These are phyloP conservation scores for Naganishia onofrii DNA, from an alignment of 768 basidiomycete genomes.

Conservation along the genomic window DNA sequence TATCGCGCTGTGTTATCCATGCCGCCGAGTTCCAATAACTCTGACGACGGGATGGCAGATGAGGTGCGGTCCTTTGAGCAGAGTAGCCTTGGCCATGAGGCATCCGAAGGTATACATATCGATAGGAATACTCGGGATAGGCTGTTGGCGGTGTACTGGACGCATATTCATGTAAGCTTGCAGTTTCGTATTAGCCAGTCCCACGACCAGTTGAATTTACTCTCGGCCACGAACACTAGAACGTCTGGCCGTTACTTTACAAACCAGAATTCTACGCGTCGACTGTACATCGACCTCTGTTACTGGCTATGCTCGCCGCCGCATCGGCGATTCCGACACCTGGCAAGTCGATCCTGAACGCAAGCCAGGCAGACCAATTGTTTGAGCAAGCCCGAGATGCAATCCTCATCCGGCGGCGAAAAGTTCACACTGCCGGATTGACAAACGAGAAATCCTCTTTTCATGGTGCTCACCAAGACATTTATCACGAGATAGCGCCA, in stretches of 20 bases:
- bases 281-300: conserved; percentile 33
- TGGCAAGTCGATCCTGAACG: conserved; percentile 4
- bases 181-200: too few species aligned
- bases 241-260: conserved; percentile 45
- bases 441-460: background rate
- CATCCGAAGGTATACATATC: background rate
- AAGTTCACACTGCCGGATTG: background rate
- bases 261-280: conserved; percentile 43
- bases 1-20: background rate
- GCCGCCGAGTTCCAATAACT: conserved; percentile 5
- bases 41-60: conserved; percentile 19
- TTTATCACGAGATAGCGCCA: conserved; percentile 13
- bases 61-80: background rate
- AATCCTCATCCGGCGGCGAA: conserved; percentile 18
- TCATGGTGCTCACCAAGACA: conserved; percentile 20
- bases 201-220: background rate
- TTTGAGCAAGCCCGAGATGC: conserved; percentile 36
- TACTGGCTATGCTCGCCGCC: conserved; percentile 41
- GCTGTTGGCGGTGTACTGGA: conserved; percentile 40
- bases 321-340: conserved; percentile 38
- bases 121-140: conserved; percentile 29
- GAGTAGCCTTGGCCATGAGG: background rate
- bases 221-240: conserved; percentile 28
- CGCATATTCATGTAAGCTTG: conserved; percentile 42
- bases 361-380: conserved; percentile 31